A percentile compares a stretch with the other conserved stretches of the same genome.
Evolutionary conservation across 495 filamentous ascomycete genomes (phyloP).

Genomic region (Daldinia grandis): DNA sequence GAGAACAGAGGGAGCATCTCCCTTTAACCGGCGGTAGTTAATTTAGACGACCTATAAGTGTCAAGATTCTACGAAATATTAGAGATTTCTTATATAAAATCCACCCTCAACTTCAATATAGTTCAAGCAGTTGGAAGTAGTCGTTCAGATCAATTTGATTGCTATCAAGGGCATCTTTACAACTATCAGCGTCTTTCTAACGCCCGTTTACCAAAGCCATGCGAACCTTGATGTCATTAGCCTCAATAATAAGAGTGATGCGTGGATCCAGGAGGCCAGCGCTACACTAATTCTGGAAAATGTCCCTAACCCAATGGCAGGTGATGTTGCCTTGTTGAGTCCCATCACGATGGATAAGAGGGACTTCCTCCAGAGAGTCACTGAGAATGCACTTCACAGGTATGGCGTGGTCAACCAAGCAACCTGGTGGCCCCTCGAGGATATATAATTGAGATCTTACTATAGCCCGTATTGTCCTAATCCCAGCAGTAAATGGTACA

Average conservation of each 20-base stretch:
- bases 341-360: slow-evolving; percentile 12
- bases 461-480: not conserved
- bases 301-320: slow-evolving; percentile 6
- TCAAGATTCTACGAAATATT: not conserved
- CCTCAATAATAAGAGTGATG: not conserved
- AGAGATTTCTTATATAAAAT: not conserved
- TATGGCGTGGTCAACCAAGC: not conserved
- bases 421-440: not conserved
- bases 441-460: not conserved
- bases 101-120: not conserved
- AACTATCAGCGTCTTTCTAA: not conserved
- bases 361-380: slow-evolving; percentile 8
- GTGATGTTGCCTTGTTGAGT: slow-evolving; percentile 7
- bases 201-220: not conserved
- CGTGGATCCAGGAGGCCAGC: slow-evolving; percentile 1
- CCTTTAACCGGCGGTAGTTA: not conserved
- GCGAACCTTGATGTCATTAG: not conserved
- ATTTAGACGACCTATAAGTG: not conserved
- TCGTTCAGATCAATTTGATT: not conserved
- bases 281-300: slow-evolving; percentile 5
- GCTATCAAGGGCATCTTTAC: not conserved
- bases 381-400: not conserved
- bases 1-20: not conserved
- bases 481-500: not conserved
- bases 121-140: not conserved